Evolutionary conservation across 2,329 filamentous ascomycete species (phyloP).

Genomic region (Geoglossum cookeanum): DNA sequence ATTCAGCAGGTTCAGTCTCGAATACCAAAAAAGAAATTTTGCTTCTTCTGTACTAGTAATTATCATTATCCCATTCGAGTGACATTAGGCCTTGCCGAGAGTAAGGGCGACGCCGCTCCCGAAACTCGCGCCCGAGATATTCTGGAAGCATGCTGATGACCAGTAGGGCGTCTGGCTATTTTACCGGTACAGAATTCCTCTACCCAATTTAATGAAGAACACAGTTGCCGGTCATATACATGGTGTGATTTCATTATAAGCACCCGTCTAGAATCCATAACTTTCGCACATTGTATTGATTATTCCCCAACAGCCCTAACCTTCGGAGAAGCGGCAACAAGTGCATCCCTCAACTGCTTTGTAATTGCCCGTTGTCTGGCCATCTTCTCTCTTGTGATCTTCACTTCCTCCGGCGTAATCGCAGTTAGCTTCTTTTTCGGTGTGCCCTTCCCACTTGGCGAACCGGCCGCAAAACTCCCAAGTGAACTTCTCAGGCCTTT

Average conservation of each 20-base stretch:
- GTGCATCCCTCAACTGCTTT: constrained; percentile 18
- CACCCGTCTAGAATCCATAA: neutral
- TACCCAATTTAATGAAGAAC: no score
- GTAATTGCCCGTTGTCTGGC: constrained; percentile 21
- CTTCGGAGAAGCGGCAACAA: neutral
- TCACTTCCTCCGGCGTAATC: constrained; percentile 23
- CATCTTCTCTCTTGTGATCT: constrained; percentile 17
- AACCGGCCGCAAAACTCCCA: neutral
- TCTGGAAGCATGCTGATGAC: no score
- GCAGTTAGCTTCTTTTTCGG: constrained; percentile 20
- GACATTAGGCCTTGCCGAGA: neutral
- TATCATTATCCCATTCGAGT: neutral
- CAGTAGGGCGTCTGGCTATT: no score
- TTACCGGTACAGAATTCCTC: no score
- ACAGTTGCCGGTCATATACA: no score
- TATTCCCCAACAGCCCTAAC: neutral
- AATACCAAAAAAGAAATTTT: neutral
- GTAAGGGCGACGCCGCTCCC: no score
- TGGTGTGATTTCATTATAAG: neutral
- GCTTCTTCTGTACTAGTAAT: neutral
- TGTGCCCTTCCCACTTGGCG: constrained; percentile 2
- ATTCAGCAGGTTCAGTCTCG: neutral
- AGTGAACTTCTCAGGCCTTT: neutral
- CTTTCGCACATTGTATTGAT: neutral
- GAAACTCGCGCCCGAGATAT: no score